Evolutionary conservation across 2,329 filamentous ascomycete genomes (phyloP).

Genomic region (Colletotrichum magnum): DNA sequence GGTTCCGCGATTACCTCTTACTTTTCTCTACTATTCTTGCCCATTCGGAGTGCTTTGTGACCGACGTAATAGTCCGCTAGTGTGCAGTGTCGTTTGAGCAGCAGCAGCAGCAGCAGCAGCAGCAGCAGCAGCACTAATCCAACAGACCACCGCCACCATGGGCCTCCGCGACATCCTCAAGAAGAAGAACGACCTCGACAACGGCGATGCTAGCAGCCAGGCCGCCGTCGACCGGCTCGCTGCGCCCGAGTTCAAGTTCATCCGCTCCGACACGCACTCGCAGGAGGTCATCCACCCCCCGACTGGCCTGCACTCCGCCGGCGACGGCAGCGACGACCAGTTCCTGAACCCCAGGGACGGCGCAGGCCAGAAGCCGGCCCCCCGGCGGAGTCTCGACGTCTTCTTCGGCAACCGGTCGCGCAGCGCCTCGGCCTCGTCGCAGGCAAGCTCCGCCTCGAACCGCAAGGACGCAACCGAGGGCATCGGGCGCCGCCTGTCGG

Average conservation of each 20-base stretch:
- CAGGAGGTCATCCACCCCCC: conserved; percentile 85
- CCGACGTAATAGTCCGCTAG: background rate
- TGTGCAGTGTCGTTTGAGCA: background rate
- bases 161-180: conserved; percentile 67
- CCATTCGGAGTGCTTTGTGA: background rate
- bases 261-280: conserved; percentile 85
- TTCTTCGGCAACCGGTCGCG: conserved; percentile 62
- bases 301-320: conserved; percentile 45
- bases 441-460: conserved; percentile 52
- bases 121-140: conserved; percentile 14
- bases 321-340: conserved; percentile 44
- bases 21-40: background rate
- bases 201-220: conserved; percentile 52
- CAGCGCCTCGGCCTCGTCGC: conserved; percentile 62
- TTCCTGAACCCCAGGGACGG: conserved; percentile 45
- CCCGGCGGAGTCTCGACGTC: conserved; percentile 62
- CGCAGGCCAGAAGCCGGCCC: conserved; percentile 46
- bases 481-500: conserved; percentile 67
- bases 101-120: too few species aligned
- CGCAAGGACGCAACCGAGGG: conserved; percentile 49
- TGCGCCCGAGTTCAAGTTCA: conserved; percentile 82
- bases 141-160: conserved; percentile 52
- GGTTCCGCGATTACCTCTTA: conserved; percentile 1
- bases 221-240: conserved; percentile 47
- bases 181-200: conserved; percentile 65